Evolutionary conservation across 495 filamentous ascomycete species (phyloP).

Genomic region (Parathielavia appendiculata): DNA sequence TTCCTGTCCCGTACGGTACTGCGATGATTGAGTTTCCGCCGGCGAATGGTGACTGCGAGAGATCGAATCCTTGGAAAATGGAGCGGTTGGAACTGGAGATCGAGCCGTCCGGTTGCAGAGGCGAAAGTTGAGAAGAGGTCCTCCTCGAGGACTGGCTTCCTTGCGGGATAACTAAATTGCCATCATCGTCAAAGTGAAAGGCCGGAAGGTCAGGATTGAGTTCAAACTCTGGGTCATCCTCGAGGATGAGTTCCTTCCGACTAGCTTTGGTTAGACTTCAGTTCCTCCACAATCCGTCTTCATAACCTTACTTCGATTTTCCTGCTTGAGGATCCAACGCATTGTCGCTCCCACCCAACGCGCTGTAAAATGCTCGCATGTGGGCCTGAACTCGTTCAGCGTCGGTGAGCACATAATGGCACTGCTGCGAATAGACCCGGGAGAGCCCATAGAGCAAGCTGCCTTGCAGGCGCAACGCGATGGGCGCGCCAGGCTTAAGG

Average conservation of each 20-base stretch:
- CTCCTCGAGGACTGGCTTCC: slow-evolving; percentile 40
- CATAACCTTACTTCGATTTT: slow-evolving; percentile 62
- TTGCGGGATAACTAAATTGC: slow-evolving; percentile 24
- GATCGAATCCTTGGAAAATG: slow-evolving; percentile 20
- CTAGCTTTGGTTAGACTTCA: slow-evolving; percentile 40
- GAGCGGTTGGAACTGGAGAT: slow-evolving; percentile 20
- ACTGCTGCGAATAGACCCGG: slow-evolving; percentile 81
- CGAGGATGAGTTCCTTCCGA: slow-evolving; percentile 69
- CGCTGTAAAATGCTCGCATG: slow-evolving; percentile 60
- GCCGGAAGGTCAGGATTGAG: slow-evolving; percentile 28
- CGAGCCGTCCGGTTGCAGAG: slow-evolving; percentile 19
- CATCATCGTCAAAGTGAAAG: slow-evolving; percentile 52
- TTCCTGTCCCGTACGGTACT: slow-evolving; percentile 15
- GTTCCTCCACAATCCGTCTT: neutral
- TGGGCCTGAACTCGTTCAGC: slow-evolving; percentile 68
- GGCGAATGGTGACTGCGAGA: slow-evolving; percentile 21
- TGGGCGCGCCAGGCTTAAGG: slow-evolving; percentile 73
- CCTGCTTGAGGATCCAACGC: slow-evolving; percentile 67
- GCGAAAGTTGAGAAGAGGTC: slow-evolving; percentile 45
- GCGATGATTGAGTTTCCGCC: slow-evolving; percentile 3
- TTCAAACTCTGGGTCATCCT: slow-evolving; percentile 83
- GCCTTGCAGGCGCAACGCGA: slow-evolving; percentile 88
- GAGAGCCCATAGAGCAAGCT: slow-evolving; percentile 83
- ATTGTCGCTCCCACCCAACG: slow-evolving; percentile 29
- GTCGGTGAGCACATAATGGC: slow-evolving; percentile 75